Evolutionary conservation across 768 basidiomycete species (phyloP), one percentile per base, ranked within the genome.

Genomic region (Podaxis sp.): DNA sequence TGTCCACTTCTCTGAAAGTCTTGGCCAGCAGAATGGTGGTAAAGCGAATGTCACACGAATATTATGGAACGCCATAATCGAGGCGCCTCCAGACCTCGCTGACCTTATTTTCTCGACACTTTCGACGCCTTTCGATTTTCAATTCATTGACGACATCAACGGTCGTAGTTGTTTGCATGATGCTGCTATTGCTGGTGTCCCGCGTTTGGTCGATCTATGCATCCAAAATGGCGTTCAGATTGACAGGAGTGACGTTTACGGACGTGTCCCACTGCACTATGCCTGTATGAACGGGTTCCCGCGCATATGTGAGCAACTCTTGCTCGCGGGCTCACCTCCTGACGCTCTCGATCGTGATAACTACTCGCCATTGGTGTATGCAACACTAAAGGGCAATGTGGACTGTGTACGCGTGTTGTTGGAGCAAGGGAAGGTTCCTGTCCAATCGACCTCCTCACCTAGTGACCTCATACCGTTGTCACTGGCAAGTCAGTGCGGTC

Each of bases 101-200:
- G 88, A 93, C 69, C 76, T 93, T 55, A 90, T 95, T 52, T 77
- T 95, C 30, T 77, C 86, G 36, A 85, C 89, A 15, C 75, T 90
- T 19, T 79, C 80, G 26, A 77, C 76, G 13, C 87, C 89, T 0
- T 93, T 98, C 72, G 93, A 98, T 74, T 99, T 94, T 72, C 80
- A 82, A 52, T 98, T 94, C 71, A 82, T 98, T 52, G 97, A 99
- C 72, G 95, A 98, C 68, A 99, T 99, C 79, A 99, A 98, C 72
- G 93, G 91, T 46, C 86, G 97, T 39, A 96, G 92, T 2, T 94
- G 93, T 67, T 83, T 99, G 22, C 97, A 99, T 70, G 93, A 95
- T 72, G 93, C 96, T 2, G 90, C 95, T 15, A 93, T 95, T 55
- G 87, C 89, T 12, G 96, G 97, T 2, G 81, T 85, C 12, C 75